Evolutionary conservation across 495 filamentous ascomycete species (phyloP).

Genomic region (Aspergillus ellipticus): DNA sequence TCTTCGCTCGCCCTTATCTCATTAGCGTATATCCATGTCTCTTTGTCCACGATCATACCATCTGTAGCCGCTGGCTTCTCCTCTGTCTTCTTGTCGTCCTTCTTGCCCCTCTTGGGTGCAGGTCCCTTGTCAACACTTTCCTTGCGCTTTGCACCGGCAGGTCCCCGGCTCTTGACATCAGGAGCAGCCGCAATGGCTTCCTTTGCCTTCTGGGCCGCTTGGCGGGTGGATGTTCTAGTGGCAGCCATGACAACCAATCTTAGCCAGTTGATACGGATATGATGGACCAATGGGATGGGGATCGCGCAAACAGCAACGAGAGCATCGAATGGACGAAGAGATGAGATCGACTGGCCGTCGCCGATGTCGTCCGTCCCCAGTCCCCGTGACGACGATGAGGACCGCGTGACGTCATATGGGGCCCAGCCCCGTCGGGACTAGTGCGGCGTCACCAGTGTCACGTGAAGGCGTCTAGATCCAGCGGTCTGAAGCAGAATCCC

Average conservation of each 20-base stretch:
- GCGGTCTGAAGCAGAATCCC: background rate
- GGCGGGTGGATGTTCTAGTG: constrained; percentile 39
- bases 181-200: constrained; percentile 33
- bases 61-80: background rate
- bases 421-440: background rate
- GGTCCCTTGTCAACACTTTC: constrained; percentile 21
- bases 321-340: background rate
- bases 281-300: background rate
- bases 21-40: background rate
- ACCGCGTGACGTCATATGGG: constrained; percentile 23
- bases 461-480: constrained; percentile 4
- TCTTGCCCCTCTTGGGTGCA: constrained; percentile 33
- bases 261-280: background rate
- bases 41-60: background rate
- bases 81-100: constrained; percentile 12
- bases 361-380: background rate
- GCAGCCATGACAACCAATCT: constrained; percentile 23
- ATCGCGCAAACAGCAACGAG: background rate
- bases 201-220: constrained; percentile 45
- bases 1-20: background rate
- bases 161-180: constrained; percentile 21
- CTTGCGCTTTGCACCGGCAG: constrained; percentile 36
- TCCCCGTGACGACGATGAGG: constrained; percentile 13
- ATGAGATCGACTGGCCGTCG: background rate
- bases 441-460: background rate